Conservation (phyloP, 2,329 filamentous ascomycete genomes). For the Pseudopyricularia javanii region DNA sequence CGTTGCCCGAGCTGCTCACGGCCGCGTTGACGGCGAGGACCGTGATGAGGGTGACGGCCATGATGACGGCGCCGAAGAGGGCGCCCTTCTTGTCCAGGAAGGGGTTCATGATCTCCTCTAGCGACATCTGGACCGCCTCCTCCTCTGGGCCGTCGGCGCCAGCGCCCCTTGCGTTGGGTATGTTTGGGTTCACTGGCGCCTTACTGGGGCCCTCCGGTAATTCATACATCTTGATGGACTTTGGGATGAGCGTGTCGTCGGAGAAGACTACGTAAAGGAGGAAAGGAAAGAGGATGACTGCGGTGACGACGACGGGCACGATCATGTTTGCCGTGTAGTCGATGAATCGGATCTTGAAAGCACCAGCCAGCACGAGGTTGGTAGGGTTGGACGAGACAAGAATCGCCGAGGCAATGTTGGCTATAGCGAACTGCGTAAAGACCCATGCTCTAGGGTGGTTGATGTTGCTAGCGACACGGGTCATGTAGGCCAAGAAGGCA, state of each 20-base stretch:
- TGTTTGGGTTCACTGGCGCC: constrained; percentile 59
- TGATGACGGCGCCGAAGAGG: constrained; percentile 49
- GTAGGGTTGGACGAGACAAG: constrained; percentile 70
- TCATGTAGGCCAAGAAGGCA: constrained; percentile 67
- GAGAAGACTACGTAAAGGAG: constrained; percentile 58
- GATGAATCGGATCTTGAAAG: constrained; percentile 61
- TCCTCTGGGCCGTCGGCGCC: constrained; percentile 28
- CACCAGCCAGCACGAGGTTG: constrained; percentile 61
- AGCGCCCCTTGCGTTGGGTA: constrained; percentile 48
- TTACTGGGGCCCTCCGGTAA: constrained; percentile 43
- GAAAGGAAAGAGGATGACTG: constrained; percentile 56
- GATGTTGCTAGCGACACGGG: constrained; percentile 61
- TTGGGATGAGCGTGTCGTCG: constrained; percentile 50
- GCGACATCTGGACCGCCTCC: constrained; percentile 15
- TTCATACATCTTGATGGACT: constrained; percentile 55
- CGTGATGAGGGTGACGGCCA: constrained; percentile 54
- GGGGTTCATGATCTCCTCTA: constrained; percentile 62
- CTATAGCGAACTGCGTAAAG: constrained; percentile 56
- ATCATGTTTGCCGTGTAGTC: constrained; percentile 69
- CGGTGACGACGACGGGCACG: constrained; percentile 57
- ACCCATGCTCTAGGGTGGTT: constrained; percentile 62
- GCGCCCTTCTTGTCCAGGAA: constrained; percentile 58
- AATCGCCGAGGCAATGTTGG: constrained; percentile 64
- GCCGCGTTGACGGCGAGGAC: constrained; percentile 55
- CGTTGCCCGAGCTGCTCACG: constrained; percentile 27